Base-by-base conservation (phyloP, 2,329 filamentous ascomycete genomes). In the Cladobotryum protrusum region DNA sequence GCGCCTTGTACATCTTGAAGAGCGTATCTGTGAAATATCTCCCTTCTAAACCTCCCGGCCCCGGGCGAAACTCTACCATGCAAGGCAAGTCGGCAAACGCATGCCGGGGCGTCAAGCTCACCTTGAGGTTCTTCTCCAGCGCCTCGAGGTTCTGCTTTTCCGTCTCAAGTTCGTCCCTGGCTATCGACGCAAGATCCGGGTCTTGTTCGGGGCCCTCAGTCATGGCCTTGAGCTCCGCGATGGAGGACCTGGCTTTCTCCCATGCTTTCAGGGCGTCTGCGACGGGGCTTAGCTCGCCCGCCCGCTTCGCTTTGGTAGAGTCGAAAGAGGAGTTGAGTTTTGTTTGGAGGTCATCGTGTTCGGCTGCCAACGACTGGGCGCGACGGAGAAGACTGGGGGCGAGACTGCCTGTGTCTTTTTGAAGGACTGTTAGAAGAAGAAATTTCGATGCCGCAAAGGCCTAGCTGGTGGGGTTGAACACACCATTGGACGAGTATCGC, bases 41-140 rank as follows among this genome's bases (percentile, higher is more conserved):
- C 2, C 92, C 91, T 70, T 99, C 93, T 50, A 89, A 83, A 2
- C 93, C 93, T 35, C 93, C 93, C 0, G 90, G 91, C 0, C 93
- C 93, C 0, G 93, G 93, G 1, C 91, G 82, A 52, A 99, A 87
- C 70, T 99, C 93, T 39, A 99, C 71, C 55, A 99, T 78, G 67
- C 92, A 97, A 47, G 91, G 89, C 58, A 97, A 78, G 54, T 89
- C 80, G 32, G 89, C 89, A 64, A 96, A 99, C 3, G 91, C 88
- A 65, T 99, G 91, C 37, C 83, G 81, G 1, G 93, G 93, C 14
- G 95, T 87, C 47, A 99, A 77, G 42, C 87, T 83, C 18, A 78
- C 81, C 20, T 89, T 89, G 40, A 99, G 77, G 34, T 79, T 80
- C 35, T 76, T 76, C 0, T 83, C 82, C 20, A 95, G 78, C 1